Conservation (phyloP, 495 filamentous ascomycete genomes). For the Penicillium desertorum region DNA sequence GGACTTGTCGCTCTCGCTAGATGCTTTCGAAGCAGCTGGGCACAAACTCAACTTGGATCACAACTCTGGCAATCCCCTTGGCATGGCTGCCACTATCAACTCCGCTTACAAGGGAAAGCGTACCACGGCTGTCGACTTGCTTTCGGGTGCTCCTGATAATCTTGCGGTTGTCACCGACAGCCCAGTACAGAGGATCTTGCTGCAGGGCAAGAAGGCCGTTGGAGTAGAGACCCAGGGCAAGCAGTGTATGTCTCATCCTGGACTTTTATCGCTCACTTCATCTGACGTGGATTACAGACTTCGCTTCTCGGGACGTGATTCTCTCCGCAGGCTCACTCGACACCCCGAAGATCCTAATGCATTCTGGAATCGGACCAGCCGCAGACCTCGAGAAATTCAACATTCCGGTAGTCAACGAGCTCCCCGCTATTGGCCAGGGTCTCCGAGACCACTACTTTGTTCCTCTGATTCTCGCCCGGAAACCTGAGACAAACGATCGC, state of each 20-base stretch:
- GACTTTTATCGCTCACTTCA: background rate
- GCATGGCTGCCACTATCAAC: conserved; percentile 50
- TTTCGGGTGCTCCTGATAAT: conserved; percentile 46
- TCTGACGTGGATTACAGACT: conserved; percentile 17
- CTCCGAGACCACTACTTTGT: conserved; percentile 54
- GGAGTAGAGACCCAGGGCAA: conserved; percentile 50
- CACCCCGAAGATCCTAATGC: conserved; percentile 60
- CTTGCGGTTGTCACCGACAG: conserved; percentile 51
- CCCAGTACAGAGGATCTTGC: conserved; percentile 49
- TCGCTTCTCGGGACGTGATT: conserved; percentile 56
- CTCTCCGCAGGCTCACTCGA: conserved; percentile 58
- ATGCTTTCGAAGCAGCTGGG: conserved; percentile 48
- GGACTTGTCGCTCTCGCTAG: conserved; percentile 46
- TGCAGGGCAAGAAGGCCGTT: conserved; percentile 51
- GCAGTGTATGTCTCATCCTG: conserved; percentile 25
- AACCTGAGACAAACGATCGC: conserved; percentile 33
- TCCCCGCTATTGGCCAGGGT: conserved; percentile 56
- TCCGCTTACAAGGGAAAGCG: conserved; percentile 49
- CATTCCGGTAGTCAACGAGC: conserved; percentile 51
- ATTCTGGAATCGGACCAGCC: conserved; percentile 61
- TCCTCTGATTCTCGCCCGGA: conserved; percentile 26
- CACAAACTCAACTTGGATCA: conserved; percentile 52
- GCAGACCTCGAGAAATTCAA: conserved; percentile 49
- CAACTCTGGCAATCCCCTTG: conserved; percentile 61
- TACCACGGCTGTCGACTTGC: conserved; percentile 52